A percentile compares a stretch with the other conserved stretches of the same genome.
These are phyloP conservation scores for Williopsis jadinii DNA, from an alignment of 1,139 yeast species.

Conservation along the genomic window DNA sequence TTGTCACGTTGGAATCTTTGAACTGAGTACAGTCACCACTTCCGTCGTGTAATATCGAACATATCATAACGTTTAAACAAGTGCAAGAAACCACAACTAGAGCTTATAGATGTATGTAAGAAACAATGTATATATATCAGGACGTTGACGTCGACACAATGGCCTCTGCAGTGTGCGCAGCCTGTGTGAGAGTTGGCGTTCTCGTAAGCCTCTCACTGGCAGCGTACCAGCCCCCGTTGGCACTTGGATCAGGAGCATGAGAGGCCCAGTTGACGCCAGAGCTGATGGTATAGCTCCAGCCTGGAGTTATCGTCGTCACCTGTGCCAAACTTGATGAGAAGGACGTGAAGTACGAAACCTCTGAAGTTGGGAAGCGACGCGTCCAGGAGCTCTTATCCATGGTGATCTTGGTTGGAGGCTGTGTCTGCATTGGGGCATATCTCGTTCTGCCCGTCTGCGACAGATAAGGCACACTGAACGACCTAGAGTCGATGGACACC, in stretches of 20 bases:
- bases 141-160: neutral
- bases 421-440: conserved; percentile 88
- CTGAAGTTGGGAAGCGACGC: conserved; percentile 55
- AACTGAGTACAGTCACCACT: neutral
- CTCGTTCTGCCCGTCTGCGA: conserved; percentile 66
- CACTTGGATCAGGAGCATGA: conserved; percentile 60
- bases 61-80: neutral
- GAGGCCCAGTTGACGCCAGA: conserved; percentile 61
- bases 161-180: too few relatives aligned
- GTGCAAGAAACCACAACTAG: too few relatives aligned
- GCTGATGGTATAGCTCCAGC: conserved; percentile 67
- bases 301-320: conserved; percentile 66
- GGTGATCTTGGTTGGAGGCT: conserved; percentile 68
- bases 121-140: neutral
- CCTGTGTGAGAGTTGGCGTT: neutral
- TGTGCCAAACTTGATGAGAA: conserved; percentile 37
- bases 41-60: neutral
- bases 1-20: conserved; percentile 9
- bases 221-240: conserved; percentile 41
- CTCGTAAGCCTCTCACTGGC: conserved; percentile 26
- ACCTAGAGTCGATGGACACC: conserved; percentile 26
- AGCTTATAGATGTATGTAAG: too few relatives aligned
- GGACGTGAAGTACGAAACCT: conserved; percentile 53
- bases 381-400: conserved; percentile 47
- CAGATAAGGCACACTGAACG: conserved; percentile 56